Base-by-base conservation (phyloP, 768 basidiomycete genomes). In the Mycena metata region DNA sequence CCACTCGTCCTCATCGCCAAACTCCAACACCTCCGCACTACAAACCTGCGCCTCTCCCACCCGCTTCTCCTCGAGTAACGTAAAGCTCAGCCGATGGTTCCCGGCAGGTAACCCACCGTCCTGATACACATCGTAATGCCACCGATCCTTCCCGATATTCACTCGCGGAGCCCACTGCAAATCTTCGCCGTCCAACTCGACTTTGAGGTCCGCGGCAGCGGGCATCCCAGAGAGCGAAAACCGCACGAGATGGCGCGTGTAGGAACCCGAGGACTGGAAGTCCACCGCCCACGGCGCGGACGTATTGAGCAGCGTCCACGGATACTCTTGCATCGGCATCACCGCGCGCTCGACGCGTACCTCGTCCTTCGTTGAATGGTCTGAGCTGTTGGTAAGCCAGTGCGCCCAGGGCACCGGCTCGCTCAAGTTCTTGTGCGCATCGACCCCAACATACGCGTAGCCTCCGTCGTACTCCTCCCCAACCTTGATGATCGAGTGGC, bases 391-490 rank as follows among this genome's bases (percentile, higher is more conserved):
- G 17, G 87, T 82, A 57, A 94, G 82, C 93, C 93, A 95, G 68
- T 93, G 90, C 0, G 82, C 76, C 93, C 93, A 95, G 9, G 90
- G 85, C 33, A 91, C 73, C 36, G 82, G 77, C 30, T 80, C 60
- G 12, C 78, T 76, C 36, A 79, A 72, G 69, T 88, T 76, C 50
- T 85, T 79, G 30, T 83, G 83, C 5, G 91, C 86, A 73, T 95
- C 92, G 41, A 84, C 83, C 17, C 93, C 93, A 72, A 85, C 92
- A 76, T 94, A 95, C 4, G 83, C 89, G 67, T 78, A 88, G 5
- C 91, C 93, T 15, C 92, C 93, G 70, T 94, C 93, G 74, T 95
- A 94, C 79, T 64, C 63, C 78, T 94, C 93, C 5, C 93, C 93
- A 21, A 93, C 89, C 9, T 87, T 80, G 71, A 94, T 91, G 54